These are phyloP conservation scores for Starmerella sirachaensis DNA, from an alignment of 805 yeast genomes.

Conservation along the genomic window DNA sequence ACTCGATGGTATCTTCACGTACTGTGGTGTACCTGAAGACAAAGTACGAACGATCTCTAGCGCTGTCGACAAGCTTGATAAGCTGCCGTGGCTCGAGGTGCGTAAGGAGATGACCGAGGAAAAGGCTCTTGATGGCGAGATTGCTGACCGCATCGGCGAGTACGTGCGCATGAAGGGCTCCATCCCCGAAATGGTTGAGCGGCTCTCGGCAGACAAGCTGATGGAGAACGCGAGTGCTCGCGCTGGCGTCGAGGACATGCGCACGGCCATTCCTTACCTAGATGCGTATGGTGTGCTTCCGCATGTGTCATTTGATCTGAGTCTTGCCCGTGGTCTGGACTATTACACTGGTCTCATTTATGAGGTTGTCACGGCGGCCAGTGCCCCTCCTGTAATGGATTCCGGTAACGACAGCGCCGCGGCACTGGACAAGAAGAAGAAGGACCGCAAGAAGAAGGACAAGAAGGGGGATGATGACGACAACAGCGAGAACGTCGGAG, in stretches of 20 bases:
- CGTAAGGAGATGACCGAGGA: constrained; percentile 85
- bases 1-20: constrained; percentile 88
- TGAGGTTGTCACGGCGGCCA: constrained; percentile 89
- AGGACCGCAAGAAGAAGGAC: constrained; percentile 26
- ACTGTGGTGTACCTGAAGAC: constrained; percentile 86
- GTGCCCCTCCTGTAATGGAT: constrained; percentile 73
- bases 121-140: constrained; percentile 79
- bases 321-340: constrained; percentile 94
- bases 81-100: constrained; percentile 90
- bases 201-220: constrained; percentile 49
- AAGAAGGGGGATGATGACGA: constrained; percentile 59
- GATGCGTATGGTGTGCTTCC: constrained; percentile 66
- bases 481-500: constrained; percentile 94
- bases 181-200: constrained; percentile 35
- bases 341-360: constrained; percentile 95
- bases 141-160: constrained; percentile 86
- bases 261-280: constrained; percentile 56
- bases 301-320: constrained; percentile 66
- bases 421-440: constrained; percentile 37
- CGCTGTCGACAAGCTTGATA: constrained; percentile 94
- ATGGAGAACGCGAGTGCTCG: constrained; percentile 58
- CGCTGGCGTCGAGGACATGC: constrained; percentile 73
- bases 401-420: constrained; percentile 57
- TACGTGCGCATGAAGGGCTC: constrained; percentile 74
- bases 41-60: constrained; percentile 88